These are phyloP conservation scores for Ustilago crameri DNA, from an alignment of 1,284 basidiomycete species.

Conservation along the genomic window DNA sequence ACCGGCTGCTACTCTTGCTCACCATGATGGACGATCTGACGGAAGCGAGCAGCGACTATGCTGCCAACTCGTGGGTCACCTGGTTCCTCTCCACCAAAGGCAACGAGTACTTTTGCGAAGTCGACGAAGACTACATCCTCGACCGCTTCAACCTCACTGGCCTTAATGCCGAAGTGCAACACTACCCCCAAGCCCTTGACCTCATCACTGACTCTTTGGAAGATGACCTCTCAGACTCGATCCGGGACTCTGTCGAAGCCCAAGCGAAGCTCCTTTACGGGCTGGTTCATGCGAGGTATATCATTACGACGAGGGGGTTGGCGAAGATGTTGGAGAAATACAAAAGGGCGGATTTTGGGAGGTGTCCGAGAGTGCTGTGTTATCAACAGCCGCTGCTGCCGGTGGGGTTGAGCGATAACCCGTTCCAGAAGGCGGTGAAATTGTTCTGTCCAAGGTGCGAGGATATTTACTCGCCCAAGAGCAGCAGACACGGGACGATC, in stretches of 20 bases:
- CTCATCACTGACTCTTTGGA: constrained; percentile 79
- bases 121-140: constrained; percentile 98
- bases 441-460: constrained; percentile 67
- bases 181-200: constrained; percentile 92
- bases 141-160: constrained; percentile 98
- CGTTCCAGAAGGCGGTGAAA: constrained; percentile 67
- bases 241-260: constrained; percentile 63
- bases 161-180: constrained; percentile 93
- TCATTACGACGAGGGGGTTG: constrained; percentile 65
- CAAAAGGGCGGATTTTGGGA: constrained; percentile 66
- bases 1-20: neutral
- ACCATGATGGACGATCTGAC: constrained; percentile 80
- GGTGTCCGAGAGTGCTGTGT: constrained; percentile 66
- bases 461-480: constrained; percentile 67
- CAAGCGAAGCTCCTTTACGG: constrained; percentile 67
- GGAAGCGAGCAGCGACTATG: constrained; percentile 87
- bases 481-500: constrained; percentile 65
- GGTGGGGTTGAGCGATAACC: constrained; percentile 64
- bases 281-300: constrained; percentile 65
- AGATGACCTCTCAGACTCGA: constrained; percentile 61
- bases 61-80: constrained; percentile 85
- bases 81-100: constrained; percentile 95
- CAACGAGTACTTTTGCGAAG: constrained; percentile 96
- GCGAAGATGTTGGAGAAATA: constrained; percentile 68
- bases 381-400: constrained; percentile 65